phyloP scores from a whole-genome alignment of 2,329 filamentous ascomycete genomes.

The Cytospora chrysosperma region DNA sequence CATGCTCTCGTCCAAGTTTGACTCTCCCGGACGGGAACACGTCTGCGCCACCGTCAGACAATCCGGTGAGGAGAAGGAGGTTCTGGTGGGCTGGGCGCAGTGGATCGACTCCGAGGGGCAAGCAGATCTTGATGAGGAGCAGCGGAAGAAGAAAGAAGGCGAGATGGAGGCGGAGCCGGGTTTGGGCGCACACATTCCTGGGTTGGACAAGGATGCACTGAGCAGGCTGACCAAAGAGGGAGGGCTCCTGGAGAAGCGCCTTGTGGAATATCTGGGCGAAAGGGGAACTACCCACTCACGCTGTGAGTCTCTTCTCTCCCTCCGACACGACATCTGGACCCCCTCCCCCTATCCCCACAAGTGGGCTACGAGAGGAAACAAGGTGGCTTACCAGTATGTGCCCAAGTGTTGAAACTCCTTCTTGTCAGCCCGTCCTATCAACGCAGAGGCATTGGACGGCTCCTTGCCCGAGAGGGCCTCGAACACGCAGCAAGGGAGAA shows the following conservation, averaged over 20 bases:
- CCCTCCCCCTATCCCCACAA: no score
- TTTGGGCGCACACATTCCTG: neutral
- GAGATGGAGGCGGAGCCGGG: no score
- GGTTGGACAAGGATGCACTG: constrained; percentile 6
- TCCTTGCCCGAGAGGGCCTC: constrained; percentile 28
- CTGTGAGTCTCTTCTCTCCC: neutral
- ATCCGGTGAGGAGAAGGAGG: neutral
- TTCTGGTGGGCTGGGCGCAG: constrained; percentile 17
- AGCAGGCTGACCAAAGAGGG: neutral
- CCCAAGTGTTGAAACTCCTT: constrained; percentile 28
- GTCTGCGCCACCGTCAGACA: neutral
- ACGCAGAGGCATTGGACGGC: constrained; percentile 30
- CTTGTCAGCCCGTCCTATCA: constrained; percentile 30
- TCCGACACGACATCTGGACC: no score
- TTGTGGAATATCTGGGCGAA: neutral
- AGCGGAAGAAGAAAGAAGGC: neutral
- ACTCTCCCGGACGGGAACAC: neutral
- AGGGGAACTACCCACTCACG: neutral
- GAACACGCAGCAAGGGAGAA: constrained; percentile 24
- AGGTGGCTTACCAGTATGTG: neutral
- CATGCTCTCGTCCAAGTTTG: neutral
- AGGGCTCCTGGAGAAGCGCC: neutral
- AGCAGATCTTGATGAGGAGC: neutral
- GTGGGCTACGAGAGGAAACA: no score
- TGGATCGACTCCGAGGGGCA: constrained; percentile 10